phyloP scores from a whole-genome alignment of 768 basidiomycete species.

The Coprinopsis cinerea region DNA sequence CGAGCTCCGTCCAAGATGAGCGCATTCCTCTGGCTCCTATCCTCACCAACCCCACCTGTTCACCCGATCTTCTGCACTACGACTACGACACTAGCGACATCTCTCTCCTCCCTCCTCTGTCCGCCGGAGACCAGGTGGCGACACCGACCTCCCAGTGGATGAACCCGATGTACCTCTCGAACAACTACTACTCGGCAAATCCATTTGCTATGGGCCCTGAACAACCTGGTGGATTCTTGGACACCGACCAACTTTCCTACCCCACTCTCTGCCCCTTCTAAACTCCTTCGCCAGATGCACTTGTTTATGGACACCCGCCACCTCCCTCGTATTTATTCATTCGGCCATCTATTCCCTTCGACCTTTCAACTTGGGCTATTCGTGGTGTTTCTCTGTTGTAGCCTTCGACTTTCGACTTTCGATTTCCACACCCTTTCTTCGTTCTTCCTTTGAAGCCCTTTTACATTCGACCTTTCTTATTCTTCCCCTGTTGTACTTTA shows the following conservation, averaged over 20 bases:
- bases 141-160: constrained; percentile 5
- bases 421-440: background rate
- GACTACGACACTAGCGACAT: constrained; percentile 4
- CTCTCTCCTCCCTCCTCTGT: background rate
- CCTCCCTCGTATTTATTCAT: background rate
- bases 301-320: background rate
- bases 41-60: constrained; percentile 1
- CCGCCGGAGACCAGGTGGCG: background rate
- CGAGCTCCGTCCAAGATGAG: background rate
- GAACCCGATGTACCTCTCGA: background rate
- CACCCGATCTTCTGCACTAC: constrained; percentile 2
- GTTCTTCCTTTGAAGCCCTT: background rate
- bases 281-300: background rate
- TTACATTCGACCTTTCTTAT: background rate
- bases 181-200: constrained; percentile 4
- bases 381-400: background rate
- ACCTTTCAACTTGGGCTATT: background rate
- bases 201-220: background rate
- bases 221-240: constrained; percentile 2
- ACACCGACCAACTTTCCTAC: constrained; percentile 5
- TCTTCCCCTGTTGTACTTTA: background rate
- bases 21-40: constrained; percentile 1
- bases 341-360: background rate
- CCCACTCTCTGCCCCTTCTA: constrained; percentile 9
- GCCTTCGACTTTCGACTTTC: background rate